Conservation (phyloP, 768 basidiomycete genomes). For the Russula griseocarnosa region DNA sequence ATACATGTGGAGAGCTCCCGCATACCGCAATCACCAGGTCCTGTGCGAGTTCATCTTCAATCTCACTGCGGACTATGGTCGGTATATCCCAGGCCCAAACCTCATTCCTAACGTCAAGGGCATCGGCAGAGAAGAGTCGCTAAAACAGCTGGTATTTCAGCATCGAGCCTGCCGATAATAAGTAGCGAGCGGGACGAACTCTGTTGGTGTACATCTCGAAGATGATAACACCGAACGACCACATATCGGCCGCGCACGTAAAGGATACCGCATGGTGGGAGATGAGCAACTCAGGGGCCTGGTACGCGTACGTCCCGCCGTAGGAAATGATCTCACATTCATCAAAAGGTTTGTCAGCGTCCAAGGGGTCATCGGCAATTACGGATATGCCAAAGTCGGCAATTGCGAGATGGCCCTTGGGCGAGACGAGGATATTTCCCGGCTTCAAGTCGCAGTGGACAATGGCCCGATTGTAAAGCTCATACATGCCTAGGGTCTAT, state of each 20-base stretch:
- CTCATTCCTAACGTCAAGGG: slow-evolving; percentile 10
- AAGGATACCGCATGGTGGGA: not conserved
- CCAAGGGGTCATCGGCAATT: not conserved
- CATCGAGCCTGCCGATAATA: not conserved
- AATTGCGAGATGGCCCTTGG: slow-evolving; percentile 25
- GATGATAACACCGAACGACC: slow-evolving; percentile 21
- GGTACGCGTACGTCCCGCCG: slow-evolving; percentile 25
- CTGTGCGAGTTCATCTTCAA: slow-evolving; percentile 1
- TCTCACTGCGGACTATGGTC: slow-evolving; percentile 4
- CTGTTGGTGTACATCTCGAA: slow-evolving; percentile 17
- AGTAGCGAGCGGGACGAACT: not conserved
- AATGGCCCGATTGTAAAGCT: slow-evolving; percentile 39
- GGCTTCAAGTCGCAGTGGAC: slow-evolving; percentile 52
- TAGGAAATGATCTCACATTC: slow-evolving; percentile 6
- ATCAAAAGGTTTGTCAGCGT: not conserved
- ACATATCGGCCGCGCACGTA: slow-evolving; percentile 25
- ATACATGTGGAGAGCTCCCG: not conserved
- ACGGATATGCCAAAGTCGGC: slow-evolving; percentile 26
- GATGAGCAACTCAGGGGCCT: slow-evolving; percentile 24
- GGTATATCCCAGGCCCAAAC: slow-evolving; percentile 22
- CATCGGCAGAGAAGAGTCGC: slow-evolving; percentile 18
- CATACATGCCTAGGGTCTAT: slow-evolving; percentile 29
- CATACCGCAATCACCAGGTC: slow-evolving; percentile 14
- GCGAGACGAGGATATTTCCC: slow-evolving; percentile 32
- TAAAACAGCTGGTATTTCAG: not conserved